Base-by-base conservation (phyloP, 768 basidiomycete genomes). In the Kwoniella bestiolae region DNA sequence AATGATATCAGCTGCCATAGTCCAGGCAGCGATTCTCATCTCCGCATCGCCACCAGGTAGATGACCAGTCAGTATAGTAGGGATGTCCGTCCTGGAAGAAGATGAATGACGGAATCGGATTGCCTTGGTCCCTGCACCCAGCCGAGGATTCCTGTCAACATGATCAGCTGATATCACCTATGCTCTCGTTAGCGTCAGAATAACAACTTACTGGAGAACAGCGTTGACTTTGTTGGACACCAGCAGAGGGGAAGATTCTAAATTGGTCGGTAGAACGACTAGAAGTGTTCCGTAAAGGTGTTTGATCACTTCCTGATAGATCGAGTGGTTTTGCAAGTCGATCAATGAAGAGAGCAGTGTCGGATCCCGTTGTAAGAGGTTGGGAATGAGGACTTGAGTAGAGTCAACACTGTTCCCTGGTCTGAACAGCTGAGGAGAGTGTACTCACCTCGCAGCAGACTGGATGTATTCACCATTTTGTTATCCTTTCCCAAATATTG, bases 161-260 rank as follows among this genome's bases (percentile, higher is more conserved):
- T n/a, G n/a, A n/a, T n/a, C n/a, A n/a, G n/a, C n/a, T n/a, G n/a
- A n/a, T n/a, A n/a, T n/a, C n/a, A n/a, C n/a, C n/a, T n/a, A 16
- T 41, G 38, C 38, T 0, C 12, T 41, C 18, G 38, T 47, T 21
- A 47, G 46, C 11, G 23, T 21, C 11, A 21, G 9, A 47, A 25
- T n/a, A 18, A 47, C 11, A n/a, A 31, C 47, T 31, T 34, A 60
- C 59, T 11, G n/a, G 21, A 60, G 59, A n/a, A 60, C 29, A 28
- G 59, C 59, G 23, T 60, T 32, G 28, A 50, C 46, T 25, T 25
- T 60, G 23, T 31, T 31, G 5, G 59, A 32, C 5, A 46, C n/a
- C 25, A n/a, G n/a, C 23, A 59, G 44, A 44, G 46, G 26, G 34
- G 38, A 44, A 8, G 28, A 44, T 18, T n/a, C 21, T 35, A 56